phyloP scores from a whole-genome alignment of 176 grass and related monocot species.

The Eragrostis curvula region DNA sequence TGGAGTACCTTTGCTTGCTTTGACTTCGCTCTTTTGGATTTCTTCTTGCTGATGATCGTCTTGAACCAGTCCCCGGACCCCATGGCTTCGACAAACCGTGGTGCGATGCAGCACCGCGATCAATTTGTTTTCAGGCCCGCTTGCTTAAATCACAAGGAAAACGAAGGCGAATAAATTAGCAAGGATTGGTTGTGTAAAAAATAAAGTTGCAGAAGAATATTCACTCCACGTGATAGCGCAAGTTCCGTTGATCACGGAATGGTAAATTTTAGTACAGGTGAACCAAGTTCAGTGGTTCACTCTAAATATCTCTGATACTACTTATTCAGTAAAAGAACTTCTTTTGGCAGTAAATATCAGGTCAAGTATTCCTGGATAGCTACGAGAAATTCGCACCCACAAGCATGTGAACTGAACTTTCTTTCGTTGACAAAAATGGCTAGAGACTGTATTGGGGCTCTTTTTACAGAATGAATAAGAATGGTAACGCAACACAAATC shows the following conservation, averaged over 20 bases:
- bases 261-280: not conserved
- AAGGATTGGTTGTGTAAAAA: not conserved
- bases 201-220: not conserved
- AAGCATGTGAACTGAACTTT: constrained; percentile 18
- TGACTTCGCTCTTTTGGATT: constrained; percentile 61
- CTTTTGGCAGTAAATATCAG: not conserved
- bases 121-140: constrained; percentile 19
- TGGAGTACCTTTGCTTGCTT: constrained; percentile 62
- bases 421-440: not conserved
- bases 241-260: not conserved
- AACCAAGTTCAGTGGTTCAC: constrained; percentile 6
- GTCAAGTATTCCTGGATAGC: not conserved
- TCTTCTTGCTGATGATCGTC: constrained; percentile 89
- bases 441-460: not conserved
- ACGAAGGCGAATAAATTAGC: not conserved
- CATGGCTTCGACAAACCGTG: constrained; percentile 53
- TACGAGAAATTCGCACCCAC: not conserved
- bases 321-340: not conserved
- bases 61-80: constrained; percentile 91
- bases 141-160: constrained; percentile 42
- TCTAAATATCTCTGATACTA: constrained; percentile 21
- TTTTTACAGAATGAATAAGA: not conserved
- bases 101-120: constrained; percentile 18
- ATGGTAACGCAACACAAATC: constrained; percentile 13
- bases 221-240: constrained; percentile 22